Percentiles rank a stretch among this genome's conserved stretches.
phyloP scores from a whole-genome alignment of 192 early-diverging fungal genomes.

The Podila clonocystis region DNA sequence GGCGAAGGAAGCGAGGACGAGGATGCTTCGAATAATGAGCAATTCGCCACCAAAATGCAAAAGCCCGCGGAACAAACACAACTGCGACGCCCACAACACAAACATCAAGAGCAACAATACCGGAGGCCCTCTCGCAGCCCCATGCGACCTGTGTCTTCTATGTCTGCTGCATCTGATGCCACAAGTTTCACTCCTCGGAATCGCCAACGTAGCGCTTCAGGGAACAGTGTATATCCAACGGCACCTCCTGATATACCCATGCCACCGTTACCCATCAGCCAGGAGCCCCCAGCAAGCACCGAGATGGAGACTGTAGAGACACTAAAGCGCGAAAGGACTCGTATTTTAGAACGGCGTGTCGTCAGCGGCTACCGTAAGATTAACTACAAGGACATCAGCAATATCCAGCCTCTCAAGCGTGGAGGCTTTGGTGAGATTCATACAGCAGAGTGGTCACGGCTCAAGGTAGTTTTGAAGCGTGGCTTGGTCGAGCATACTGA shows the following conservation, averaged over 20 bases:
- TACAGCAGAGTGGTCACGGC: conserved; percentile 40
- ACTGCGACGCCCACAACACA: neutral
- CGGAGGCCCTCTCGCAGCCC: neutral
- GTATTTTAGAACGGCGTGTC: conserved; percentile 21
- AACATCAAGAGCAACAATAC: neutral
- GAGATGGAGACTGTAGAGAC: conserved; percentile 44
- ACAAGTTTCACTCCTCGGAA: neutral
- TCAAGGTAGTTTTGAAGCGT: conserved; percentile 34
- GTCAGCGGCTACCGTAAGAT: conserved; percentile 35
- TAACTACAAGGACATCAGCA: conserved; percentile 23
- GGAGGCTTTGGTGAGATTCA: conserved; percentile 51
- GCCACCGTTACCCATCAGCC: neutral
- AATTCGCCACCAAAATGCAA: neutral
- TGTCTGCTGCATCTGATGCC: neutral
- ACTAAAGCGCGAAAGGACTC: conserved; percentile 41
- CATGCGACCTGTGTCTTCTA: neutral
- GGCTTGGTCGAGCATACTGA: conserved; percentile 26
- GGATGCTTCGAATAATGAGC: neutral
- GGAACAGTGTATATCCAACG: neutral
- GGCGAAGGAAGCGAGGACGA: neutral
- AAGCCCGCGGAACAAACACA: neutral
- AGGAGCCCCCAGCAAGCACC: neutral
- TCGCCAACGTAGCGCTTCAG: neutral
- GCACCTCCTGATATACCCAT: neutral
- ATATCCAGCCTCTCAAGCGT: conserved; percentile 38